phyloP scores from a whole-genome alignment of 2,329 filamentous ascomycete species.

The Verticillium longisporum region DNA sequence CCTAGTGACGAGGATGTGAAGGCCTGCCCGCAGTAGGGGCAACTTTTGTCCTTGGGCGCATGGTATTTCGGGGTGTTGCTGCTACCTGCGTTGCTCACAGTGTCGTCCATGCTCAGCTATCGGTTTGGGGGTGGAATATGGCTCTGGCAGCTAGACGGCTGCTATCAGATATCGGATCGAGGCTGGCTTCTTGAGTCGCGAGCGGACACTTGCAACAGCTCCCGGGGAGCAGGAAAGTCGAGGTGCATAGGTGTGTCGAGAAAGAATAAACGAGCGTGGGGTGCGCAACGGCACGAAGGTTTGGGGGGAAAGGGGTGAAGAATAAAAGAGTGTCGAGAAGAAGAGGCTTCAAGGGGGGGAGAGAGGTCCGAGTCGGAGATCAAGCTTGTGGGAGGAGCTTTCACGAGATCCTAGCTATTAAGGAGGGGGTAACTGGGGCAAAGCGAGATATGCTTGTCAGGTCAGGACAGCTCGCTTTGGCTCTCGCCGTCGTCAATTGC shows the following conservation, averaged over 20 bases:
- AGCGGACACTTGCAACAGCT: conserved; percentile 7
- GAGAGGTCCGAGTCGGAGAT: background rate
- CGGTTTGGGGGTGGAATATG: background rate
- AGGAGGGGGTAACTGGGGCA: background rate
- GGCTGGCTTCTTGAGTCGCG: background rate
- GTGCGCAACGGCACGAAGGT: conserved; percentile 1
- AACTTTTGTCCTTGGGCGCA: conserved; percentile 76
- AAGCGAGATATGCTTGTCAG: background rate
- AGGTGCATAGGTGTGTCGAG: conserved; percentile 5
- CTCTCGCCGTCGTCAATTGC: background rate
- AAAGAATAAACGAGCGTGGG: background rate
- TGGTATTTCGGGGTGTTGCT: conserved; percentile 27
- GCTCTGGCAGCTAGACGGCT: background rate
- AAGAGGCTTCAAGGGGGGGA: conserved; percentile 1
- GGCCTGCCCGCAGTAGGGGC: conserved; percentile 79
- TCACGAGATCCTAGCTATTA: background rate
- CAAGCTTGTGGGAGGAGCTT: background rate
- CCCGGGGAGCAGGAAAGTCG: conserved; percentile 11
- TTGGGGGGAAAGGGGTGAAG: background rate
- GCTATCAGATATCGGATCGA: background rate
- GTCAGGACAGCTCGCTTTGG: background rate
- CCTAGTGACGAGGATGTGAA: conserved; percentile 94
- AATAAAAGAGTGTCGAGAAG: conserved; percentile 4
- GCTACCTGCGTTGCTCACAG: conserved; percentile 24
- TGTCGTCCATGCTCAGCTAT: conserved; percentile 18